Percentiles rank a stretch among this genome's conserved stretches.
phyloP scores from a whole-genome alignment of 768 basidiomycete species.

The Cystoderma amianthinum region DNA sequence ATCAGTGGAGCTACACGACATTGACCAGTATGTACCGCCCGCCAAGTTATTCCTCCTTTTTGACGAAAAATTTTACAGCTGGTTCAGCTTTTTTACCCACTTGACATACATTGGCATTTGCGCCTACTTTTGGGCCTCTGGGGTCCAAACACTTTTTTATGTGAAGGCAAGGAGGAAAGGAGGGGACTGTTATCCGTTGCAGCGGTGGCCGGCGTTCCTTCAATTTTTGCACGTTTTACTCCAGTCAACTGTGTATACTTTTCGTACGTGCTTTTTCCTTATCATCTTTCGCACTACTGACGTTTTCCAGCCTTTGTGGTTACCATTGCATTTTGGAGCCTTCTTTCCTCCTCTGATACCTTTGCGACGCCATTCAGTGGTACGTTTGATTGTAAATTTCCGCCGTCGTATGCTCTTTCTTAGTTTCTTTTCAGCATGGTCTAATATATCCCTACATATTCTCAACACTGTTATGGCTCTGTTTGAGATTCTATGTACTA shows the following conservation, averaged over 20 bases:
- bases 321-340: conserved; percentile 56
- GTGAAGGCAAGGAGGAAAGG: conserved; percentile 9
- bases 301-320: conserved; percentile 48
- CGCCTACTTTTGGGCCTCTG: conserved; percentile 56
- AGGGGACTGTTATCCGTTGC: conserved; percentile 38
- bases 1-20: conserved; percentile 14
- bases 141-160: conserved; percentile 44
- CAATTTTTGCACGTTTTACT: conserved; percentile 52
- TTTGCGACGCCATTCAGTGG: conserved; percentile 32
- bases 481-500: conserved; percentile 50
- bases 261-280: conserved; percentile 36
- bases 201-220: conserved; percentile 47
- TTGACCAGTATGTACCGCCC: conserved; percentile 17
- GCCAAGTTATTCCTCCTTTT: not conserved
- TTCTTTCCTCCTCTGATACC: conserved; percentile 36
- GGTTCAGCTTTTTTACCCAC: conserved; percentile 60
- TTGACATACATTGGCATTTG: conserved; percentile 56
- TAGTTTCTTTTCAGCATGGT: conserved; percentile 37
- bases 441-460: conserved; percentile 49
- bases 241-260: conserved; percentile 41
- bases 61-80: conserved; percentile 30
- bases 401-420: not conserved
- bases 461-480: conserved; percentile 51
- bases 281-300: not conserved
- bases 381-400: conserved; percentile 20